Conservation (phyloP, 2,329 filamentous ascomycete species). For the Colletotrichum orchidophilum region DNA sequence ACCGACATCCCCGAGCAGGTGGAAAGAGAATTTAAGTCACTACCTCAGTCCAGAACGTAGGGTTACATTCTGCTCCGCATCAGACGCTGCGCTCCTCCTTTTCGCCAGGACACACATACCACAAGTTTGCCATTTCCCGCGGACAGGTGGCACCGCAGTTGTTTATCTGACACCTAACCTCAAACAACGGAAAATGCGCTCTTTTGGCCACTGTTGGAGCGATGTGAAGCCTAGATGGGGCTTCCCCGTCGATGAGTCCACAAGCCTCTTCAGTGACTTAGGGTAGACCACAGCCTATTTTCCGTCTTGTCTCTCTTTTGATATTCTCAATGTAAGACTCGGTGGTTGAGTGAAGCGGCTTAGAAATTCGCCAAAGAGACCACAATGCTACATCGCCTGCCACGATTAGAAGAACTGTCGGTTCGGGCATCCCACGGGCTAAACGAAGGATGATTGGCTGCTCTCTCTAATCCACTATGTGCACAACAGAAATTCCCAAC, state of each 20-base stretch:
- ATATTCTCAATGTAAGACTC: no score
- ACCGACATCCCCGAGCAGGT: neutral
- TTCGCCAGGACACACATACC: neutral
- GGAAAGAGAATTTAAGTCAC: neutral
- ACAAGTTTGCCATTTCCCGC: neutral
- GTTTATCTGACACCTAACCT: neutral
- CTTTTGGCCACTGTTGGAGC: no score
- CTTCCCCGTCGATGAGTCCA: neutral
- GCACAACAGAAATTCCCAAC: neutral
- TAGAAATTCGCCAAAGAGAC: neutral
- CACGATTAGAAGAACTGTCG: slow-evolving; percentile 9
- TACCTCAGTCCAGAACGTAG: neutral
- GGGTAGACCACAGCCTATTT: neutral
- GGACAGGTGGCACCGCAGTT: neutral
- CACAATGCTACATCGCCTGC: neutral
- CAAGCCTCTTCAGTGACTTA: neutral
- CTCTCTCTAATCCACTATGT: neutral
- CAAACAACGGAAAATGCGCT: neutral
- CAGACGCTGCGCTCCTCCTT: neutral
- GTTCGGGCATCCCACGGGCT: neutral
- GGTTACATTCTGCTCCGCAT: slow-evolving; percentile 4
- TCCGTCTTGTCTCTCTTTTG: neutral
- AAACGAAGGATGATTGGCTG: neutral
- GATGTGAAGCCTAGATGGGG: neutral
- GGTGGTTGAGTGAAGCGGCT: neutral